These are phyloP conservation scores for Senna tora DNA, from an alignment of 306 rosid genomes.

Conservation along the genomic window DNA sequence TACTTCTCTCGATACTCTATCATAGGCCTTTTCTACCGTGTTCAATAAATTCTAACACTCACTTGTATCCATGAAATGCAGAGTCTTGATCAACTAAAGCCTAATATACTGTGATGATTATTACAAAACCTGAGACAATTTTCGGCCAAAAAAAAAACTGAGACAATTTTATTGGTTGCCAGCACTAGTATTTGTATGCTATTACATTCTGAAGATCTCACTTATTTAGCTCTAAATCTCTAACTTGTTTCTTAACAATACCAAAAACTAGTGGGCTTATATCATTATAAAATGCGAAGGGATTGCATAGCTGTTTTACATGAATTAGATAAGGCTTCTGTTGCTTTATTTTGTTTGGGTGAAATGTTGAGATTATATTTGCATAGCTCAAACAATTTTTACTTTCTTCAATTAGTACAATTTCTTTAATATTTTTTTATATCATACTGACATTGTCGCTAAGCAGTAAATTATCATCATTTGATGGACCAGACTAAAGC, in stretches of 20 bases:
- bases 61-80: not conserved
- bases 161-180: too few relatives aligned
- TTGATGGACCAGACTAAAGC: constrained; percentile 13
- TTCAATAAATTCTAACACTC: not conserved
- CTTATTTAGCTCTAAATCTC: not conserved
- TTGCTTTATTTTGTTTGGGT: not conserved
- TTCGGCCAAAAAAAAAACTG: not conserved
- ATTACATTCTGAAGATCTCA: not conserved
- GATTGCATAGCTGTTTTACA: not conserved
- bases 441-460: not conserved
- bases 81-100: not conserved
- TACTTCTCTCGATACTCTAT: too few relatives aligned
- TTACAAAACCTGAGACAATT: not conserved
- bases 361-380: too few relatives aligned
- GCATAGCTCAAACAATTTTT: too few relatives aligned
- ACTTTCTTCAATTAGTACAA: too few relatives aligned
- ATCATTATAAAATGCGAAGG: not conserved
- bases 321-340: not conserved
- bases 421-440: not conserved
- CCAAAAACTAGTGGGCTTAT: not conserved
- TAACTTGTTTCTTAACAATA: not conserved
- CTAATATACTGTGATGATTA: not conserved
- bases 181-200: not conserved
- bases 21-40: too few relatives aligned
- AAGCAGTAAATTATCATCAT: constrained; percentile 17